Base-by-base conservation (phyloP, 2,329 filamentous ascomycete species). In the Juglanconis oblonga region DNA sequence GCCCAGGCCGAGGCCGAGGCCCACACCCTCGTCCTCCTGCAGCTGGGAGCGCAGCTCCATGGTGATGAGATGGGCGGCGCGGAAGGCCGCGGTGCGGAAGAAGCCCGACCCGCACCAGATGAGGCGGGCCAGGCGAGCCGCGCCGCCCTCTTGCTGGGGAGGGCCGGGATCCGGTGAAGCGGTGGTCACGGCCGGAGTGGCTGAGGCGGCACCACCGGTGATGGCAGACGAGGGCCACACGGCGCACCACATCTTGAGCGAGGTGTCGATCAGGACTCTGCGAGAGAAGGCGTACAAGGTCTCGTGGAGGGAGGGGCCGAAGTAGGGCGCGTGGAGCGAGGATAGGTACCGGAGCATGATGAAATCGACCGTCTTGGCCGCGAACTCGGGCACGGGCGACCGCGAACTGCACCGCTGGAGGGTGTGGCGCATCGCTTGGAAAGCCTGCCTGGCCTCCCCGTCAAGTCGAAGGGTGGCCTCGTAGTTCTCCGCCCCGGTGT, bases 311-410 rank as follows among this genome's bases (percentile, higher is more conserved):
- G 81, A 77, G 13, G 74, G 71, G 5, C 70, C 68, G 32, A 81
- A 73, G 69, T 79, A 78, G 0, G 78, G 78, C 42, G 82, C 79
- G 63, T 88, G 84, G 0, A 88, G 76, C 0, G 79, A 76, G 11
- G 86, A 73, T 65, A 81, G 79, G 63, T 76, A 79, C 29, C 77
- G 77, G 56, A 80, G 78, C 3, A 77, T 69, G 57, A 77, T 68
- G 54, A 79, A 70, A 59, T 81, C 78, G 0, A 73, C 72, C 6
- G 79, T 62, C 1, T 74, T 73, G 8, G 76, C 65, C 58, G 81
- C 78, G 58, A 81, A 81, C 3, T 67, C 14, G 0, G 80, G 82
- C 31, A 76, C 79, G 1, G 45, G 65, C 70, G 24, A 75, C 66
- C 6, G 45, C 58, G 49, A 59, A n/a, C 35, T 44, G 38, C 38